A percentile compares a stretch with the other conserved stretches of the same genome.
Evolutionary conservation across 129 eudicot genomes (phyloP).

Genomic region (Deinandra increscens): DNA sequence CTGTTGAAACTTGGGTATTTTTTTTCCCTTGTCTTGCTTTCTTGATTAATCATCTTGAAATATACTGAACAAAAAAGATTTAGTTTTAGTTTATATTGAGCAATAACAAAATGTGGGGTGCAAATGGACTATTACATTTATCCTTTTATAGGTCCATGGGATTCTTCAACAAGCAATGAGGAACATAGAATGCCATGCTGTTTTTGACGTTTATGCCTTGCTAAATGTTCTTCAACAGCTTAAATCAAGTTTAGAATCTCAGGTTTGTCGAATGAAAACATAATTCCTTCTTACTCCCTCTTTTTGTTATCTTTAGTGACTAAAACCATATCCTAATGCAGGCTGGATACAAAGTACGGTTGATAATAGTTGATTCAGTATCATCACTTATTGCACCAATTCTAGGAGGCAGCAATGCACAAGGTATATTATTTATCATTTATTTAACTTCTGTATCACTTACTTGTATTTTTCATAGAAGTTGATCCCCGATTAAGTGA

Average conservation of each 20-base stretch:
- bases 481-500: no score
- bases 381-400: slow-evolving; percentile 79
- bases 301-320: background rate
- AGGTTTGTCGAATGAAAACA: slow-evolving; percentile 36
- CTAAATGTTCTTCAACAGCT: slow-evolving; percentile 64
- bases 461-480: background rate
- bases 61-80: background rate
- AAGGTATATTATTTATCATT: slow-evolving; percentile 44
- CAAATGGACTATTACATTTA: slow-evolving; percentile 1
- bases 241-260: slow-evolving; percentile 40
- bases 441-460: background rate
- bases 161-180: slow-evolving; percentile 50
- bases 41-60: background rate
- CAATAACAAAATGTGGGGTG: background rate
- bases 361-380: slow-evolving; percentile 76
- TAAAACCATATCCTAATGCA: slow-evolving; percentile 27
- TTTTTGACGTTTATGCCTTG: slow-evolving; percentile 68
- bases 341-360: slow-evolving; percentile 35
- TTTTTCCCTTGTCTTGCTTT: background rate
- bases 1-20: slow-evolving; percentile 39
- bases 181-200: slow-evolving; percentile 55
- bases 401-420: slow-evolving; percentile 65
- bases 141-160: slow-evolving; percentile 42
- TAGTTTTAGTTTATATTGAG: background rate
- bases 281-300: background rate